These are phyloP conservation scores for Chaetomium cochliodes DNA, from an alignment of 495 filamentous ascomycete genomes.

Conservation along the genomic window DNA sequence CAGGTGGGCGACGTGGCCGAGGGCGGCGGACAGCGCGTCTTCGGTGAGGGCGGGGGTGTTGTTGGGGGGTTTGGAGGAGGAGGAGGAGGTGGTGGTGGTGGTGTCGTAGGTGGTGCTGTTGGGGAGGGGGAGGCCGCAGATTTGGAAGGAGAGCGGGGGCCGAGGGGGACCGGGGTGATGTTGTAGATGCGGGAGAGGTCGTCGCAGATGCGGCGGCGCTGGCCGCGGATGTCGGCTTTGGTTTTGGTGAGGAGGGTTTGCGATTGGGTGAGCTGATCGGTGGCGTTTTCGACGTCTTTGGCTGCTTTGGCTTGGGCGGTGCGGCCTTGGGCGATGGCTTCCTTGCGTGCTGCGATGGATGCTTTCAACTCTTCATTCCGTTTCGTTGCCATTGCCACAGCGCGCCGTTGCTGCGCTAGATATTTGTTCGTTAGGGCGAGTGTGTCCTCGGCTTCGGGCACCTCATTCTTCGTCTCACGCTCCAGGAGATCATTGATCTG, in stretches of 20 bases:
- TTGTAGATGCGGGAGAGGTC: slow-evolving; percentile 76
- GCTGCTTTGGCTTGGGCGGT: slow-evolving; percentile 56
- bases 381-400: slow-evolving; percentile 58
- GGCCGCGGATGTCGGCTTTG: slow-evolving; percentile 65
- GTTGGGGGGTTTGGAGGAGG: too few species aligned
- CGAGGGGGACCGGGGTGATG: slow-evolving; percentile 61
- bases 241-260: slow-evolving; percentile 54
- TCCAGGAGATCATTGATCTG: slow-evolving; percentile 76
- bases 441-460: slow-evolving; percentile 64
- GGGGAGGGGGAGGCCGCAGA: slow-evolving; percentile 71
- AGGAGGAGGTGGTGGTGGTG: slow-evolving; percentile 15
- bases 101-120: slow-evolving; percentile 75
- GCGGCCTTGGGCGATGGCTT: slow-evolving; percentile 64
- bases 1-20: slow-evolving; percentile 79
- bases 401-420: slow-evolving; percentile 61
- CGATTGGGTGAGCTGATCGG: slow-evolving; percentile 58
- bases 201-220: slow-evolving; percentile 81
- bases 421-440: slow-evolving; percentile 58
- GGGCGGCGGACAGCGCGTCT: slow-evolving; percentile 71
- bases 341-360: slow-evolving; percentile 63
- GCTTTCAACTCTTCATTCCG: slow-evolving; percentile 61
- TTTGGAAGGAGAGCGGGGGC: slow-evolving; percentile 68
- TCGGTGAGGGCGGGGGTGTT: slow-evolving; percentile 43
- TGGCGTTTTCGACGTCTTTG: slow-evolving; percentile 54
- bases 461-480: slow-evolving; percentile 45